Base-by-base conservation (phyloP, 805 yeast species). In the Ascoidea asiatica region DNA sequence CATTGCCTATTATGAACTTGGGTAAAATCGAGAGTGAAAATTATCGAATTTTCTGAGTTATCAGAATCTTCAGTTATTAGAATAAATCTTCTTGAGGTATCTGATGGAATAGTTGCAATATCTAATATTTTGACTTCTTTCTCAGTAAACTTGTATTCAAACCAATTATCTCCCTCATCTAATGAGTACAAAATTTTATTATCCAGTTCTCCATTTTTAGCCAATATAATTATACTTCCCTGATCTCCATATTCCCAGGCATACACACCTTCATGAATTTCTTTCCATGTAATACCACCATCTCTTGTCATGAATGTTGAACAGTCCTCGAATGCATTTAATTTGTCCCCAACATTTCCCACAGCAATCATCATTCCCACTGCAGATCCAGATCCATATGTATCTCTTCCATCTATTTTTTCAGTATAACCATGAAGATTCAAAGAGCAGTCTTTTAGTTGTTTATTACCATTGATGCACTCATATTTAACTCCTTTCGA, bases 231-330 rank as follows among this genome's bases (percentile, higher is more conserved):
- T 35, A 92, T 72, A 1, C 95, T 79, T 17, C 98, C 98, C 51
- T 86, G 84, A 60, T 92, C 98, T 50, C 97, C 97, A 60, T 70
- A 92, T 61, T 89, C 97, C 97, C 97, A 92, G 75, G 82, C 81
- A 53, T 75, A 73, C 1, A 77, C 71, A 4, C 94, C 92, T 48
- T 81, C 76, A 47, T 63, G 69, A 22, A 90, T 66, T 60, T 86
- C 95, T 43, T 61, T 74, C 97, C 97, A 92, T 3, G 88, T 73
- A 15, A 77, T 64, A 46, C 98, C 98, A 2, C 92, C 98, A 62
- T 92, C 97, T n/a, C 72, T 67, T 3, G 95, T 78, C 48, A 92
- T 62, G 56, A 74, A 92, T 0, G 96, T 85, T 1, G 81, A 67
- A 1, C 81, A 72, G 41, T 78, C 74, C 3, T 70, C 66, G 38